phyloP scores from a whole-genome alignment of 2,329 filamentous ascomycete species.

The Sordariomycetes sp. region DNA sequence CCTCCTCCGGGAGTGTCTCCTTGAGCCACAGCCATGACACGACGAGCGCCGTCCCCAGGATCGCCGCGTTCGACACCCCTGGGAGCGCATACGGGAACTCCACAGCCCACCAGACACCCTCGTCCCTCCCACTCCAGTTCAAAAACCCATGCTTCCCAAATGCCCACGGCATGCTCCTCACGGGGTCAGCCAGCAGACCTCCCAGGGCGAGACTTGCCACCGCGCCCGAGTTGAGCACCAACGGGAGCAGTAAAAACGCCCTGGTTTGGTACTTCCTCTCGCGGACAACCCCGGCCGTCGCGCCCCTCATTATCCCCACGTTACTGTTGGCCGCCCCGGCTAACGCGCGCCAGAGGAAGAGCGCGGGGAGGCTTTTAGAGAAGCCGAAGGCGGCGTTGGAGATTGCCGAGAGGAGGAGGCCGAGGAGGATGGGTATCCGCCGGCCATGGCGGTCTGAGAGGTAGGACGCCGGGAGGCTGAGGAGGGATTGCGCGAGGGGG shows the following conservation, averaged over 20 bases:
- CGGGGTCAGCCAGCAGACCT: constrained; percentile 29
- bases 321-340: constrained; percentile 60
- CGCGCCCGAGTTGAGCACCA: constrained; percentile 49
- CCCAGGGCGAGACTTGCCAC: constrained; percentile 27
- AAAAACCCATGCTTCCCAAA: constrained; percentile 22
- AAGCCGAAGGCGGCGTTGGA: constrained; percentile 59
- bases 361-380: constrained; percentile 42
- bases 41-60: constrained; percentile 16
- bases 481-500: constrained; percentile 54
- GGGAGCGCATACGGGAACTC: constrained; percentile 29
- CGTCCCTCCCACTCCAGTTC: constrained; percentile 14
- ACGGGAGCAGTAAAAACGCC: constrained; percentile 30
- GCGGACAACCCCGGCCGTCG: constrained; percentile 58
- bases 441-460: constrained; percentile 32
- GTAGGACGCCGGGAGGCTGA: constrained; percentile 56
- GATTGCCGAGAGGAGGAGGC: constrained; percentile 47
- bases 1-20: constrained; percentile 21
- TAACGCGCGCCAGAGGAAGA: constrained; percentile 44
- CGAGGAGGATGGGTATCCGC: constrained; percentile 45
- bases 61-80: constrained; percentile 21
- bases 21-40: constrained; percentile 19
- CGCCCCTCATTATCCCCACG: constrained; percentile 60
- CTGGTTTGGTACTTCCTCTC: constrained; percentile 49
- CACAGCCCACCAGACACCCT: constrained; percentile 18
- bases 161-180: constrained; percentile 19